Conservation (phyloP, 2,329 filamentous ascomycete species). For the Colletotrichum tropicicola region DNA sequence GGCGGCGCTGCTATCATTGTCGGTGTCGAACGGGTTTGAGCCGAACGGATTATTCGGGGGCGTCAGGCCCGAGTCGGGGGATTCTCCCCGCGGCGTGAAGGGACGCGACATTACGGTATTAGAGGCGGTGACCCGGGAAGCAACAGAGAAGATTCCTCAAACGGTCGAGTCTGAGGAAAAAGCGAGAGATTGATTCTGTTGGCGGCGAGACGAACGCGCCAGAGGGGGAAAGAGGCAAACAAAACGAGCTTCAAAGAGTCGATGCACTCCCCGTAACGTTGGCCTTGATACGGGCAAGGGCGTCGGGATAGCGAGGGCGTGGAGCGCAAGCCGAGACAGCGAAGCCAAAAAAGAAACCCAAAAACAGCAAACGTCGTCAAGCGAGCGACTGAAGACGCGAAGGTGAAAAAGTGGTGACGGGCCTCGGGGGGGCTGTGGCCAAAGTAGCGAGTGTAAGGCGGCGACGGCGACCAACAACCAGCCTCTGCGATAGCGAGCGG, state of each 20-base stretch:
- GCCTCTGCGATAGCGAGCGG: background rate
- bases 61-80: conserved; percentile 17
- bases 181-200: background rate
- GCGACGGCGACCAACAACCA: too few relatives aligned
- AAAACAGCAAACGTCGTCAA: conserved; percentile 5
- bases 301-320: background rate
- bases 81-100: conserved; percentile 3
- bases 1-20: conserved; percentile 28
- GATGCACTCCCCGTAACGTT: background rate
- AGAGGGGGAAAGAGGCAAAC: background rate
- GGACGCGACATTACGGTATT: conserved; percentile 27
- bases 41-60: conserved; percentile 29
- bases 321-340: background rate
- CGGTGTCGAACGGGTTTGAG: conserved; percentile 31
- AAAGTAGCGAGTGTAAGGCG: background rate
- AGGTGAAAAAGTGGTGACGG: background rate
- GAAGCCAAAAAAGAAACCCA: background rate
- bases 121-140: background rate
- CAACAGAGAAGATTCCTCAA: background rate
- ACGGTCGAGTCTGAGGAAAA: background rate
- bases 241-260: background rate
- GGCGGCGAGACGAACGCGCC: background rate
- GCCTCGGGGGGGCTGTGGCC: background rate
- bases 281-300: background rate
- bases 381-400: conserved; percentile 8